Conservation (phyloP, 495 filamentous ascomycete species). For the Hypoxylon lenormandii region DNA sequence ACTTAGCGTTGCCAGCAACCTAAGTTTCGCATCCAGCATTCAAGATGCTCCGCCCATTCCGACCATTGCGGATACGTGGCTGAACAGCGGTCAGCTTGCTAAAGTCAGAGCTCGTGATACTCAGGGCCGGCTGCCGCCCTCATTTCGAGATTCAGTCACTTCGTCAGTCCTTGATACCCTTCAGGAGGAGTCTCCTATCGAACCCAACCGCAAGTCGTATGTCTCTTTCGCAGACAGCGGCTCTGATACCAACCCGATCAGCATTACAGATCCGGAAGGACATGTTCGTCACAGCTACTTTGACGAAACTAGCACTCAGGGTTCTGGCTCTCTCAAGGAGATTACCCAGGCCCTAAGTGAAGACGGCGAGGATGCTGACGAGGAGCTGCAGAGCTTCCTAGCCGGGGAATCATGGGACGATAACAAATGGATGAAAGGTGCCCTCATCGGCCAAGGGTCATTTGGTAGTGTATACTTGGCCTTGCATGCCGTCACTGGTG, state of each 20-base stretch:
- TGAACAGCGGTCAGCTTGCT: conserved; percentile 69
- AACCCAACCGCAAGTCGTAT: conserved; percentile 93
- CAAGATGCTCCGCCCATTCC: conserved; percentile 91
- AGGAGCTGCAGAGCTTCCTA: conserved; percentile 81
- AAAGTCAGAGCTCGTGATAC: conserved; percentile 61
- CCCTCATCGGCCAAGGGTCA: conserved; percentile 93
- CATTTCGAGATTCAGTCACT: conserved; percentile 85
- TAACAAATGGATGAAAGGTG: conserved; percentile 98
- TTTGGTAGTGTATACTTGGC: conserved; percentile 97
- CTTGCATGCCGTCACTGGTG: conserved; percentile 95
- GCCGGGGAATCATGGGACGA: conserved; percentile 93
- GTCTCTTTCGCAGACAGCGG: conserved; percentile 88
- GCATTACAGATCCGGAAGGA: conserved; percentile 79
- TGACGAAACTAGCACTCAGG: conserved; percentile 81
- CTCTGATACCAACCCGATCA: conserved; percentile 72
- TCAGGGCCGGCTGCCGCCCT: conserved; percentile 56
- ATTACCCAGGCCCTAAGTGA: conserved; percentile 76
- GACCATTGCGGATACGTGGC: conserved; percentile 94
- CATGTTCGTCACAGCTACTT: conserved; percentile 80
- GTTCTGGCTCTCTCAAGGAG: conserved; percentile 64
- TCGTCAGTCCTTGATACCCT: conserved; percentile 86
- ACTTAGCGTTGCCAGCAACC: conserved; percentile 91
- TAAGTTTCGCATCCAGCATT: conserved; percentile 89
- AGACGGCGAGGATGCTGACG: conserved; percentile 88
- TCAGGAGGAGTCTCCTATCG: conserved; percentile 90